phyloP scores from a whole-genome alignment of 2,329 filamentous ascomycete genomes.

The Exophiala xenobiotica region DNA sequence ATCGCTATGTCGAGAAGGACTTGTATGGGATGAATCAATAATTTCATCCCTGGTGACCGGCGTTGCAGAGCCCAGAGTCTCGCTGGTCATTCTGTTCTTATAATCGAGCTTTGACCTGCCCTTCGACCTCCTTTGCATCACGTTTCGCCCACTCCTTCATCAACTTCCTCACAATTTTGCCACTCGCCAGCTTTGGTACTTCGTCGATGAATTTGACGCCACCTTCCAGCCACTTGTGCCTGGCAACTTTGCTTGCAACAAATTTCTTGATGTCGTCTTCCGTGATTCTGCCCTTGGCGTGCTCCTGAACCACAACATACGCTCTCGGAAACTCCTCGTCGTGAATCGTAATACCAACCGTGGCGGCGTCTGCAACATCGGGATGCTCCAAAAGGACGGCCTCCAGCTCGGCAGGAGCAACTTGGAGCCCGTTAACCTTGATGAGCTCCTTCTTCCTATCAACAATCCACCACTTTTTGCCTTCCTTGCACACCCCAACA shows the following conservation, averaged over 20 bases:
- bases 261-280: slow-evolving; percentile 44
- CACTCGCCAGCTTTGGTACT: slow-evolving; percentile 57
- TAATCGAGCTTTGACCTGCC: slow-evolving; percentile 63
- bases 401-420: slow-evolving; percentile 50
- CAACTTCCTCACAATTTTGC: slow-evolving; percentile 59
- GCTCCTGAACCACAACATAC: slow-evolving; percentile 51
- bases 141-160: slow-evolving; percentile 57
- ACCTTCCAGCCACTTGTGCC: slow-evolving; percentile 54
- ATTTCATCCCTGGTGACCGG: too few relatives aligned
- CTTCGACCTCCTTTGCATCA: slow-evolving; percentile 55
- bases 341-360: slow-evolving; percentile 44
- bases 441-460: slow-evolving; percentile 65
- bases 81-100: slow-evolving; percentile 13
- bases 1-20: too few relatives aligned
- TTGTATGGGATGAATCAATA: too few relatives aligned
- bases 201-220: slow-evolving; percentile 57
- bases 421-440: slow-evolving; percentile 60
- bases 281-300: slow-evolving; percentile 44
- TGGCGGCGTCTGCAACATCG: slow-evolving; percentile 46
- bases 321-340: slow-evolving; percentile 38
- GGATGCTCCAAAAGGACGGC: slow-evolving; percentile 45
- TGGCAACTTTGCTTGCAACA: slow-evolving; percentile 50
- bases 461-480: slow-evolving; percentile 75
- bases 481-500: slow-evolving; percentile 69
- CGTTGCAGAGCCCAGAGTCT: too few relatives aligned